These are phyloP conservation scores for Wallacemonas sp. DNA, from an alignment of 208 protist species.

Conservation along the genomic window DNA sequence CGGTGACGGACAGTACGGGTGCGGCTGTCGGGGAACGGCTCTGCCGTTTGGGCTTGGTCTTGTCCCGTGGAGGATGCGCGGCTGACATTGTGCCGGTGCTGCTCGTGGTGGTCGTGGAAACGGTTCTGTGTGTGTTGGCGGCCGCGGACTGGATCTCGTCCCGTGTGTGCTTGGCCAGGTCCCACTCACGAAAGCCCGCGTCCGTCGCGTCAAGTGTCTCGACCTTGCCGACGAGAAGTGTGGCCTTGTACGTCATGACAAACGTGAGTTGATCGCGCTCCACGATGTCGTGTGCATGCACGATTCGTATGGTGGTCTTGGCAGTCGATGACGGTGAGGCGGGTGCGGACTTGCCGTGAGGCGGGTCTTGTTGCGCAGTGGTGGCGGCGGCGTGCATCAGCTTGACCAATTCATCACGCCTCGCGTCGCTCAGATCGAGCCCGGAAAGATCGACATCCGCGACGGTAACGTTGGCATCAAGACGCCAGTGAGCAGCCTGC, in stretches of 20 bases:
- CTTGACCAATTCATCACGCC: no score
- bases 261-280: slow-evolving; percentile 18
- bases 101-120: no score
- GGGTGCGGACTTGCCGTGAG: no score
- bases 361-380: not conserved
- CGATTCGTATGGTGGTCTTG: no score
- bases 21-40: no score
- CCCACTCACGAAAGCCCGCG: not conserved
- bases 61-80: no score
- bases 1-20: no score
- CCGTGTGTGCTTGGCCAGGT: not conserved
- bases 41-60: no score
- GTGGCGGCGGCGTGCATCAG: not conserved
- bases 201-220: not conserved
- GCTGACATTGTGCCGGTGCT: no score
- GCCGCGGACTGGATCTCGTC: no score
- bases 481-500: not conserved
- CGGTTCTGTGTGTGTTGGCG: no score
- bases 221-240: slow-evolving; percentile 3
- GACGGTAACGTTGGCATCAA: not conserved
- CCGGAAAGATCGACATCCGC: not conserved
- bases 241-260: slow-evolving; percentile 22
- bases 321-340: no score
- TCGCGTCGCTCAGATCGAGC: not conserved
- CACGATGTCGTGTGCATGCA: slow-evolving; percentile 16